A percentile compares a stretch with the other conserved stretches of the same genome.
phyloP scores from a whole-genome alignment of 768 basidiomycete species.

The Zangia roseola region DNA sequence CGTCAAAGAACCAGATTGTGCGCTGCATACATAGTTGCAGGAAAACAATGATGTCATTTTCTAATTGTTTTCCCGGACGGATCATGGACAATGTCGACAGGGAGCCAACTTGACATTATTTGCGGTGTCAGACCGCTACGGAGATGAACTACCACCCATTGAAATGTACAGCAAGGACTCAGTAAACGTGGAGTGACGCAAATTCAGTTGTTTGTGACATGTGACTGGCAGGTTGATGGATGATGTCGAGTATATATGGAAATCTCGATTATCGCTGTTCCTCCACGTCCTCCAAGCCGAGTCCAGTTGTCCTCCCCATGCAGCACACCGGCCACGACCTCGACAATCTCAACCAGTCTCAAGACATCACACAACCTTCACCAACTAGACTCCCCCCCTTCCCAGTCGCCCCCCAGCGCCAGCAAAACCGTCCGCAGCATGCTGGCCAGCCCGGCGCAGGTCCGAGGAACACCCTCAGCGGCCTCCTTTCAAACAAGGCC shows the following conservation, averaged over 20 bases:
- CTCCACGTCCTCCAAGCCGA: slow-evolving; percentile 13
- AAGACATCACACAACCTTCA: background rate
- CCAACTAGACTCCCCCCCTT: background rate
- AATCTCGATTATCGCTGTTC: slow-evolving; percentile 33
- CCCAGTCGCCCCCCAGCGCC: slow-evolving; percentile 7
- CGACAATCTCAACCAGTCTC: slow-evolving; percentile 3
- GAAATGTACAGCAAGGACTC: no score
- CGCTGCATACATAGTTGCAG: no score
- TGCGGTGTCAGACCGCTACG: background rate
- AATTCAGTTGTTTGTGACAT: no score
- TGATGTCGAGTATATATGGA: slow-evolving; percentile 30
- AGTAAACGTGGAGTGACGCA: no score
- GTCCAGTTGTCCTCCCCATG: slow-evolving; percentile 12
- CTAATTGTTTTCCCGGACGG: slow-evolving; percentile 6
- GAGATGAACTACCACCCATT: background rate
- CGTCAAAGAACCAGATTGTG: no score
- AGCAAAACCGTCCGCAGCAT: slow-evolving; percentile 15
- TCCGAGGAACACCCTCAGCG: slow-evolving; percentile 32
- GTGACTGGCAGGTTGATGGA: slow-evolving; percentile 9
- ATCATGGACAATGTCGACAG: background rate
- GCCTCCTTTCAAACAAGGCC: slow-evolving; percentile 44
- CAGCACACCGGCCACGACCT: slow-evolving; percentile 20
- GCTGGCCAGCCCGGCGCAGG: slow-evolving; percentile 7
- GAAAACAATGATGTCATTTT: background rate
- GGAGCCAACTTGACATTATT: no score